These are phyloP conservation scores for Penicillium sp. DNA, from an alignment of 2,329 filamentous ascomycete species.

Conservation along the genomic window DNA sequence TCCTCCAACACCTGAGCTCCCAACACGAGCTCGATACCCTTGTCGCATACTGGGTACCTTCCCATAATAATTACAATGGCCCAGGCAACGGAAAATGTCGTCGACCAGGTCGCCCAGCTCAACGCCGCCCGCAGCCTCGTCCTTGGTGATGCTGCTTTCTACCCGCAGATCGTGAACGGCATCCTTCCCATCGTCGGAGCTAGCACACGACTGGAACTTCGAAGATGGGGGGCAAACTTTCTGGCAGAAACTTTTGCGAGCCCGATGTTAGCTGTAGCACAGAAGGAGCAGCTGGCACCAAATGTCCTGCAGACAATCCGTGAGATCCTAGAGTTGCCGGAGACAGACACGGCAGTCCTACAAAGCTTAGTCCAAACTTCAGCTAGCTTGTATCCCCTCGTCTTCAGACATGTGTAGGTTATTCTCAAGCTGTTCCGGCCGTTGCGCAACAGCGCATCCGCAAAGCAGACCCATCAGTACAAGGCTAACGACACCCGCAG, in stretches of 20 bases:
- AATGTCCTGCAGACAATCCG: slow-evolving; percentile 75
- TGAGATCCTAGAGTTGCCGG: slow-evolving; percentile 66
- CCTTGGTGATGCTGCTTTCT: slow-evolving; percentile 80
- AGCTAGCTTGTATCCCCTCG: slow-evolving; percentile 87
- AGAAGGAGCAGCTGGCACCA: slow-evolving; percentile 77
- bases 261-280: slow-evolving; percentile 71
- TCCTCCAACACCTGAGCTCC: background rate
- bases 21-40: slow-evolving; percentile 1
- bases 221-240: slow-evolving; percentile 95
- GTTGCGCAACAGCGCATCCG: background rate
- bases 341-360: slow-evolving; percentile 75
- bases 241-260: slow-evolving; percentile 93
- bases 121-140: slow-evolving; percentile 88
- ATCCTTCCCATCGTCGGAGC: slow-evolving; percentile 88
- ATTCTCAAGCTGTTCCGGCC: slow-evolving; percentile 20
- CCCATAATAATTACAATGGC: slow-evolving; percentile 50
- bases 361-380: slow-evolving; percentile 84
- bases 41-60: slow-evolving; percentile 8
- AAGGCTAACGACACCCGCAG: slow-evolving; percentile 52
- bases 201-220: slow-evolving; percentile 71
- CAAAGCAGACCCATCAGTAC: background rate
- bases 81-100: slow-evolving; percentile 56
- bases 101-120: slow-evolving; percentile 81
- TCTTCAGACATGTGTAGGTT: slow-evolving; percentile 84
- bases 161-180: slow-evolving; percentile 85